Evolutionary conservation across 192 early-diverging fungal genomes (phyloP).

Genomic region (Podila clonocystis): DNA sequence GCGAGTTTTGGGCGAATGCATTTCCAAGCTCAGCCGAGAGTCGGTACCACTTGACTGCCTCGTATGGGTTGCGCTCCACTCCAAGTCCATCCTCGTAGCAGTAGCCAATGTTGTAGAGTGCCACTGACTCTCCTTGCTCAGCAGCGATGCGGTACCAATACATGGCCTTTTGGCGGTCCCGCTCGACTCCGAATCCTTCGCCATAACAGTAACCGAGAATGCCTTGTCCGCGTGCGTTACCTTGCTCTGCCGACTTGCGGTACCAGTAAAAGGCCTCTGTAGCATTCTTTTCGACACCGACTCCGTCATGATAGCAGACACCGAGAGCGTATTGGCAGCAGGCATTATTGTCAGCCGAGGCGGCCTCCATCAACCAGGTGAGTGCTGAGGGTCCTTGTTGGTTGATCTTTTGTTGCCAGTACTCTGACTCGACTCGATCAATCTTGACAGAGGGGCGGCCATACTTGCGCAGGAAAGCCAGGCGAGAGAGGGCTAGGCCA

Average conservation of each 20-base stretch:
- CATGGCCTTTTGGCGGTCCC: slow-evolving; percentile 76
- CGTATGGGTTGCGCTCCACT: slow-evolving; percentile 58
- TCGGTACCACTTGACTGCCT: slow-evolving; percentile 74
- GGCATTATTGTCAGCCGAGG: slow-evolving; percentile 61
- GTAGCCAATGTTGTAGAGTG: slow-evolving; percentile 72
- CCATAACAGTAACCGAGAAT: slow-evolving; percentile 89
- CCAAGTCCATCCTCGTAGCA: slow-evolving; percentile 74
- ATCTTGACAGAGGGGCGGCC: slow-evolving; percentile 83
- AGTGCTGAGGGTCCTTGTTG: slow-evolving; percentile 64
- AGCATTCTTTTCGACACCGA: slow-evolving; percentile 73
- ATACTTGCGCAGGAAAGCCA: slow-evolving; percentile 83
- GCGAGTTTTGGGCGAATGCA: slow-evolving; percentile 86
- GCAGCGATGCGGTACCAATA: slow-evolving; percentile 70
- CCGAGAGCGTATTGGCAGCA: slow-evolving; percentile 78
- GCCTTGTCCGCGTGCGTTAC: slow-evolving; percentile 69
- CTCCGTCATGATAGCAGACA: slow-evolving; percentile 83
- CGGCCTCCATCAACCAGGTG: slow-evolving; percentile 71
- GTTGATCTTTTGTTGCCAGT: slow-evolving; percentile 73
- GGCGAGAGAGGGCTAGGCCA: slow-evolving; percentile 73
- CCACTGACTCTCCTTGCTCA: slow-evolving; percentile 67
- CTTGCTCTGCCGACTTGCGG: slow-evolving; percentile 67
- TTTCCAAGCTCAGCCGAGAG: slow-evolving; percentile 77
- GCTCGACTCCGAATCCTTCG: slow-evolving; percentile 77
- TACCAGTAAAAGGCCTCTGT: slow-evolving; percentile 80
- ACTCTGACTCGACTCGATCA: slow-evolving; percentile 81